A percentile compares a stretch with the other conserved stretches of the same genome.
These are phyloP conservation scores for Prototheca cutis DNA, from an alignment of 163 green algal species.

Conservation along the genomic window DNA sequence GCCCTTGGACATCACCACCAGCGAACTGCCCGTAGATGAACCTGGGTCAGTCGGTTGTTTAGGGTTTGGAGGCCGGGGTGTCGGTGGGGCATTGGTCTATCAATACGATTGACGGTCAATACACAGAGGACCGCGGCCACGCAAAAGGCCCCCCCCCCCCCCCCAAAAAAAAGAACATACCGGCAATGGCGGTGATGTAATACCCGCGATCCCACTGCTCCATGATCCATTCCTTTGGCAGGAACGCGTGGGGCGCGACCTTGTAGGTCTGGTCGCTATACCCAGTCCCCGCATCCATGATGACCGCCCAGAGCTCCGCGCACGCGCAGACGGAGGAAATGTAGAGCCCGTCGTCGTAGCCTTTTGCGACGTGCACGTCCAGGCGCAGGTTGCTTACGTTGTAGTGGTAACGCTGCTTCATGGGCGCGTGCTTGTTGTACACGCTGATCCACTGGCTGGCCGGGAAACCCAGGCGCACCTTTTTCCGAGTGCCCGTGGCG, in stretches of 20 bases:
- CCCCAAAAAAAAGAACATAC: too few relatives aligned
- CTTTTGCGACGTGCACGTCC: constrained; percentile 35
- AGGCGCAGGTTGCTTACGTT: constrained; percentile 25
- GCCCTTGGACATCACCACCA: constrained; percentile 49
- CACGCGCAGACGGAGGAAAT: constrained; percentile 30
- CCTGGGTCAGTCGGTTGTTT: too few relatives aligned
- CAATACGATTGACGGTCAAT: too few relatives aligned
- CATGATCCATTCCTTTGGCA: constrained; percentile 47
- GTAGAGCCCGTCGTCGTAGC: constrained; percentile 31
- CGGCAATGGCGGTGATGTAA: constrained; percentile 52
- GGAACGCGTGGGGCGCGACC: constrained; percentile 21
- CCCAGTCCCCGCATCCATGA: constrained; percentile 43
- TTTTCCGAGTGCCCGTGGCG: constrained; percentile 19
- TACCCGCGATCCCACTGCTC: constrained; percentile 45
- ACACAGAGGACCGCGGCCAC: too few relatives aligned
- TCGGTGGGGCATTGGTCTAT: too few relatives aligned
- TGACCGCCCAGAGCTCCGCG: constrained; percentile 42
- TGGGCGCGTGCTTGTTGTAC: constrained; percentile 41
- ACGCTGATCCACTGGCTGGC: constrained; percentile 43
- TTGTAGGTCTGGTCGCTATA: constrained; percentile 30
- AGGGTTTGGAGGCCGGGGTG: too few relatives aligned
- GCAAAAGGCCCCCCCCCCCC: too few relatives aligned
- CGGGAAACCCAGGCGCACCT: constrained; percentile 28
- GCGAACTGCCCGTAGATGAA: not conserved
- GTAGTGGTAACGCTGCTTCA: constrained; percentile 50